phyloP scores from a whole-genome alignment of 2,329 filamentous ascomycete genomes.

The Tolypocladium tropicale region DNA sequence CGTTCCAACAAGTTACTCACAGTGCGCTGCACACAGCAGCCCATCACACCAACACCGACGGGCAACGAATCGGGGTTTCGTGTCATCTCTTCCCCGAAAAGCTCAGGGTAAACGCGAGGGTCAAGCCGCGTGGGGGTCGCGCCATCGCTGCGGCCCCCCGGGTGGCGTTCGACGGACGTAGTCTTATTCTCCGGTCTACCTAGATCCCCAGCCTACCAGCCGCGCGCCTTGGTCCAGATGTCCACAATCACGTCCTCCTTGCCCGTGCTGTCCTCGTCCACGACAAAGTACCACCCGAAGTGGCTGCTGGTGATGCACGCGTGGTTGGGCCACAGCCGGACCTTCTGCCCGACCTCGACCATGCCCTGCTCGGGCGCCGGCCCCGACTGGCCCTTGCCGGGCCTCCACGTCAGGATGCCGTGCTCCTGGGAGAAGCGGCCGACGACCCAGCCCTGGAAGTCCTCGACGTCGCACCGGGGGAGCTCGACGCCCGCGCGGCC shows the following conservation, averaged over 20 bases:
- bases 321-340: constrained; percentile 72
- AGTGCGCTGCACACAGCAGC: not conserved
- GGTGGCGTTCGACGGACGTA: not conserved
- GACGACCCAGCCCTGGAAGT: constrained; percentile 53
- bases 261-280: constrained; percentile 49
- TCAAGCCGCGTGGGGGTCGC: not conserved
- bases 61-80: not conserved
- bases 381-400: constrained; percentile 18
- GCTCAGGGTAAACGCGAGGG: not conserved
- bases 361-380: constrained; percentile 19
- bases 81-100: not conserved
- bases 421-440: constrained; percentile 70
- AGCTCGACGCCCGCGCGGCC: constrained; percentile 16
- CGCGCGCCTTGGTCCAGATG: constrained; percentile 44
- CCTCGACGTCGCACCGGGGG: constrained; percentile 19
- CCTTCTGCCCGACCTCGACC: constrained; percentile 48
- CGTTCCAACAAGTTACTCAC: not conserved
- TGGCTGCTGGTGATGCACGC: constrained; percentile 65
- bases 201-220: constrained; percentile 11
- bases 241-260: constrained; percentile 57
- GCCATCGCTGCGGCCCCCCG: not conserved
- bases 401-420: constrained; percentile 54
- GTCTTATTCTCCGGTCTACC: not conserved
- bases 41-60: not conserved
- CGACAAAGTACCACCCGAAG: constrained; percentile 63